Evolutionary conservation across 805 yeast genomes (phyloP).

Genomic region (Gaillardinia entomophila): DNA sequence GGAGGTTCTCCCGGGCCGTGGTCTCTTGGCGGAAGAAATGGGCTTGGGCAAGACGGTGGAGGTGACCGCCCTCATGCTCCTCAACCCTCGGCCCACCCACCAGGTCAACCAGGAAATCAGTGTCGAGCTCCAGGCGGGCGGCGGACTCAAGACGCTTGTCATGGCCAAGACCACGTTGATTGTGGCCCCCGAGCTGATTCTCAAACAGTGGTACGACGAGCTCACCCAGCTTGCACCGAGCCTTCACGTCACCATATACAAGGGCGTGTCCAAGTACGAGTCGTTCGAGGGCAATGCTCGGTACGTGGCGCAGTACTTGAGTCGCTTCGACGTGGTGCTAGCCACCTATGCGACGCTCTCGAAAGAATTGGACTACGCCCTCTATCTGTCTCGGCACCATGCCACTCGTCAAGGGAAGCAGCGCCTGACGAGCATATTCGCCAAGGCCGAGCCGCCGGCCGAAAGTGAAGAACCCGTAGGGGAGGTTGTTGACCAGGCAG

Average conservation of each 20-base stretch:
- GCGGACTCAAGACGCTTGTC: constrained; percentile 39
- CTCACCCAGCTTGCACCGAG: constrained; percentile 52
- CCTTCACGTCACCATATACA: constrained; percentile 57
- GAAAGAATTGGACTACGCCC: constrained; percentile 72
- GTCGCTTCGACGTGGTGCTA: constrained; percentile 69
- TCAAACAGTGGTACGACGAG: constrained; percentile 84
- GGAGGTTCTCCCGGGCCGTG: constrained; percentile 44
- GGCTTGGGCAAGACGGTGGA: constrained; percentile 96
- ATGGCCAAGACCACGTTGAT: constrained; percentile 70
- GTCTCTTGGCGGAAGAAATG: constrained; percentile 91
- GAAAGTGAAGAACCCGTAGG: neutral
- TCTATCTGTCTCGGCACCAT: constrained; percentile 55
- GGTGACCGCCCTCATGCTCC: constrained; percentile 55
- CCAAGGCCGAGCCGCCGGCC: neutral
- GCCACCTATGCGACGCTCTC: constrained; percentile 72
- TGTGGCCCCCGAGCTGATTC: constrained; percentile 79
- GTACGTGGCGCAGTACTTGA: constrained; percentile 48
- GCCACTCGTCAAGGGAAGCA: constrained; percentile 21
- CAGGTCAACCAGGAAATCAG: constrained; percentile 26
- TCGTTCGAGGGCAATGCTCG: constrained; percentile 24
- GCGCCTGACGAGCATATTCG: neutral
- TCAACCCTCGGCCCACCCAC: constrained; percentile 49
- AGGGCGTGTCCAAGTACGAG: constrained; percentile 40
- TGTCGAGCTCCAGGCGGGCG: constrained; percentile 25
- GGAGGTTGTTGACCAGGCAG: constrained; percentile 1